Evolutionary conservation across 2,329 filamentous ascomycete genomes (phyloP), one percentile per base, ranked within the genome.

Genomic region (Neofusicoccum umdonicola): DNA sequence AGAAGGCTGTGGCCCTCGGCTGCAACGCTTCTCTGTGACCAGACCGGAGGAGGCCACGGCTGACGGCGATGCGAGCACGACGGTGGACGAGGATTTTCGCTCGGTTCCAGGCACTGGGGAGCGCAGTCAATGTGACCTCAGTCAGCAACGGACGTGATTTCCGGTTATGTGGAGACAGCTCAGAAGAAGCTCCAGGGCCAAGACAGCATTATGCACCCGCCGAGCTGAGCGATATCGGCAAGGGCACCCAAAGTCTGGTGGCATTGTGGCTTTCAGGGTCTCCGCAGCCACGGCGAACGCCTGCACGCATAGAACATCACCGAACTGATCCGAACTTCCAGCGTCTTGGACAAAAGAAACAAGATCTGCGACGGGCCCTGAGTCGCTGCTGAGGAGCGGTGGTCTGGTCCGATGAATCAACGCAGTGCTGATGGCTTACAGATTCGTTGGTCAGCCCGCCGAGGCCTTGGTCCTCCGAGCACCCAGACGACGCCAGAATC

Each of bases 261-360:
- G 11, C 19, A 41, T 19, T 57, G 27, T 31, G 27, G 27, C 27
- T 31, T 31, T 31, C 52, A 42, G 19, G 37, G 37, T 57, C 39
- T 41, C 8, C 0, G 9, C 27, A 52, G 35, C 35, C 51, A 19
- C 27, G 27, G 27, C 17, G 12, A 22, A 17, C 1, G 3, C 7
- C 22, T 11, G 11, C 22, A 15, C 15, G 37, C 51, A 15, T 41
- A 45, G 41, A 58, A 35, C 54, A 58, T 58, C 54, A 11, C 54
- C 54, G 54, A 58, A 58, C 4, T 17, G 54, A 58, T 58, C 54
- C 54, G 54, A 58, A 58, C 11, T 58, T 34, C 39, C 54, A n/a
- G 54, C 54, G 54, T n/a, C 54, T 17, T 45, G 39, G 39, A 35
- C 41, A 12, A 58, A 27, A 56, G 35, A 31, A 56, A 56, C 37